phyloP scores from a whole-genome alignment of 2,329 filamentous ascomycete species.

The Neofusicoccum cordaticola region DNA sequence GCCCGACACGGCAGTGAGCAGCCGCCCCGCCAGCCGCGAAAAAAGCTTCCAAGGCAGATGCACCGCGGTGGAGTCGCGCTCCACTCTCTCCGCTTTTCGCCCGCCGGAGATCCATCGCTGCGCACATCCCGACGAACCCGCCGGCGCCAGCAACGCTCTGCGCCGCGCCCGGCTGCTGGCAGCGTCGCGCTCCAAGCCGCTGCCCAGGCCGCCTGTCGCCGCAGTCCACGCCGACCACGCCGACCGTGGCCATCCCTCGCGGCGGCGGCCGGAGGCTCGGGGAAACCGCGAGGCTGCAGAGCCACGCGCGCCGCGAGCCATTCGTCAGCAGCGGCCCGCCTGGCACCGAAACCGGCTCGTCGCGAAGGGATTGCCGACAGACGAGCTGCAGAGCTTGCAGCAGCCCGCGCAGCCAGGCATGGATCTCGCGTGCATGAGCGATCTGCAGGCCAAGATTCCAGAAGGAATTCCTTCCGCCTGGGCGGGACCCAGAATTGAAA shows the following conservation, averaged over 20 bases:
- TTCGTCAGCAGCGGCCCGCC: conserved; percentile 4
- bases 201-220: neutral
- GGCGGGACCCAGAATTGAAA: conserved; percentile 10
- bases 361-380: neutral
- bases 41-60: conserved; percentile 9
- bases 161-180: neutral
- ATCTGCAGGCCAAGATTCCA: conserved; percentile 15
- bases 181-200: neutral
- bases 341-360: neutral
- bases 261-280: neutral
- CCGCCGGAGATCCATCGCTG: conserved; percentile 11
- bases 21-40: neutral
- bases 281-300: neutral
- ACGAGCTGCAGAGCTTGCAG: neutral
- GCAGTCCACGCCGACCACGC: neutral
- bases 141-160: neutral
- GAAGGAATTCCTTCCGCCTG: conserved; percentile 11
- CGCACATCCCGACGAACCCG: neutral
- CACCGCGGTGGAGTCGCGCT: conserved; percentile 5
- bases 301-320: neutral
- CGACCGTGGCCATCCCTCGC: neutral
- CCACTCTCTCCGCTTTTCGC: conserved; percentile 10
- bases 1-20: no score
- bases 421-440: conserved; percentile 4
- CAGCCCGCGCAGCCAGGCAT: neutral